Base-by-base conservation (phyloP, 208 protist genomes). In the Kentomonas sorsogonicus region DNA sequence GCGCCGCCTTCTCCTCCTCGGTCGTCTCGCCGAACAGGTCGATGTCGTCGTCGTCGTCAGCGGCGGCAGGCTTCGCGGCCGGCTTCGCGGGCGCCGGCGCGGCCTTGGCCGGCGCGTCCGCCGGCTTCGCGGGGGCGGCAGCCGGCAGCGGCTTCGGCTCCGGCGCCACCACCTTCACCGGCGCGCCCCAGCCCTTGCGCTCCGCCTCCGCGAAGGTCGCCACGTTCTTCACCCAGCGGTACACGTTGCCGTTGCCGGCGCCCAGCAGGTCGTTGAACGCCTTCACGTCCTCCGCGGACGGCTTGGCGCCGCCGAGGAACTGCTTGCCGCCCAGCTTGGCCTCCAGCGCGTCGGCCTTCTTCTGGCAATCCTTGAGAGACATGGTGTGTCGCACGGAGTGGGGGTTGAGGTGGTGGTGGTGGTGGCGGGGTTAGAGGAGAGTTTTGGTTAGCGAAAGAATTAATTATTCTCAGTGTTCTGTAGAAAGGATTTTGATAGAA, bases 1-100 rank as follows among this genome's bases (percentile, higher is more conserved):
- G 84, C n/a, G 86, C 85, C 1, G 77, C 77, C 52, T 83, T 59
- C 69, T 93, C 86, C 71, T 92, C 86, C 63, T 90, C 86, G 23
- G 89, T 93, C 38, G 70, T 72, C 66, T 93, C 85, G 30, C 86
- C 89, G 57, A 95, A 95, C 23, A 95, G 77, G 62, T 95, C 89
- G 50, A 95, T 82, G 67, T 93, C 89, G 50, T 95, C 89, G 53
- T 95, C 89, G 16, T 87, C 82, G 15, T 0, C 81, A 5, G 64
- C 69, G 20, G 72, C 59, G n/a, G 69, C 70, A 39, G 57, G 66
- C 59, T 48, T 46, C 64, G 76, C 48, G 70, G 69, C 33, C 40
- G 63, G 27, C n/a, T n/a, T n/a, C n/a, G n/a, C n/a, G n/a, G n/a
- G n/a, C n/a, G n/a, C n/a, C n/a, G n/a, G n/a, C n/a, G n/a, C n/a